These are phyloP conservation scores for Moesziomyces aphidis DNA, from an alignment of 1,284 basidiomycete species.

Conservation along the genomic window DNA sequence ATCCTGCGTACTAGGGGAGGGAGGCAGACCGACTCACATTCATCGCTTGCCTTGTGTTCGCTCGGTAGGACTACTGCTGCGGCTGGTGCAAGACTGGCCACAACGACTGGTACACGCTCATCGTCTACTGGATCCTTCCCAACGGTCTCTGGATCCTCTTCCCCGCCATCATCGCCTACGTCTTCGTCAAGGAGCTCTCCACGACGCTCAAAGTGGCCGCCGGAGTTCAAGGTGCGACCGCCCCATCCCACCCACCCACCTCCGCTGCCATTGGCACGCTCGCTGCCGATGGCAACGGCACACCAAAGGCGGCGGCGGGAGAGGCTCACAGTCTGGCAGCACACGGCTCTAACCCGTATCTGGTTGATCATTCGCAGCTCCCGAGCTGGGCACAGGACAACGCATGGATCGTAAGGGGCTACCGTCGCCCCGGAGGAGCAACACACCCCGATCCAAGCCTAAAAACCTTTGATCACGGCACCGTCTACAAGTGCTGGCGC, in stretches of 20 bases:
- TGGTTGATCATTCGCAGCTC: conserved; percentile 57
- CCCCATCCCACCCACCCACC: background rate
- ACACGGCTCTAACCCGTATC: conserved; percentile 38
- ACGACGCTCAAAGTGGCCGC: conserved; percentile 43
- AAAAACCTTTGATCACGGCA: conserved; percentile 58
- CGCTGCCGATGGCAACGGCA: background rate
- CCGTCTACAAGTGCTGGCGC: conserved; percentile 60
- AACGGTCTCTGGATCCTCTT: conserved; percentile 83
- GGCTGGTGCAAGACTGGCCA: conserved; percentile 79
- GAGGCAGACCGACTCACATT: background rate
- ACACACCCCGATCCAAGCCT: conserved; percentile 17
- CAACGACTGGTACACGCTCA: conserved; percentile 73
- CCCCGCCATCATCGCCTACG: conserved; percentile 74
- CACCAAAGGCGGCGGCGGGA: background rate
- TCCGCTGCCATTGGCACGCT: background rate
- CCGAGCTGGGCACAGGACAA: conserved; percentile 64
- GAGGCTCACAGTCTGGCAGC: background rate
- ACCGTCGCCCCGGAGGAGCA: conserved; percentile 61
- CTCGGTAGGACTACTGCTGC: conserved; percentile 67
- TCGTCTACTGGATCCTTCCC: conserved; percentile 79
- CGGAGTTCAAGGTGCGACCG: conserved; percentile 44
- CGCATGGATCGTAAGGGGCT: conserved; percentile 60
- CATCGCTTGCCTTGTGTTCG: background rate
- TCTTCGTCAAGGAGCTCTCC: conserved; percentile 38
- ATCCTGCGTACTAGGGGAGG: too few species aligned